A percentile compares a stretch with the other conserved stretches of the same genome.
phyloP scores from a whole-genome alignment of 805 yeast species.

The Torulaspora franciscae region DNA sequence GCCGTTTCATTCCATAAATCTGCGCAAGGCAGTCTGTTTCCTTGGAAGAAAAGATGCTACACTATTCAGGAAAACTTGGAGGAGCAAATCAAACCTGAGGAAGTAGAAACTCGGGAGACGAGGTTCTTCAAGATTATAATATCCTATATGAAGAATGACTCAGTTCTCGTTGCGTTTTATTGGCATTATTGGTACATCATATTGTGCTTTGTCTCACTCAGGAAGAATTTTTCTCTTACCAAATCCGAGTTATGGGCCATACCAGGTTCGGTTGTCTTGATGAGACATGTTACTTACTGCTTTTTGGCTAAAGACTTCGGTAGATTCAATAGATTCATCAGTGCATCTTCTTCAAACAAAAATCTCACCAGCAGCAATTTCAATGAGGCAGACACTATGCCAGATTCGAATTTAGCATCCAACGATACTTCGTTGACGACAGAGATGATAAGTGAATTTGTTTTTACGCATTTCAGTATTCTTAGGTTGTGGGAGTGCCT shows the following conservation, averaged over 20 bases:
- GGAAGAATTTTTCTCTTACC: constrained; percentile 1
- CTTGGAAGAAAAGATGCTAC: constrained; percentile 27
- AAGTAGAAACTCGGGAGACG: constrained; percentile 16
- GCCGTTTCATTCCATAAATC: constrained; percentile 5
- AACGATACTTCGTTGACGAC: constrained; percentile 9
- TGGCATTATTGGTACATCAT: constrained; percentile 35
- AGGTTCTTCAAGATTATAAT: constrained; percentile 27
- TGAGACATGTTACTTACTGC: constrained; percentile 15
- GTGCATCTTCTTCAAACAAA: constrained; percentile 8
- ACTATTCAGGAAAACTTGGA: constrained; percentile 4
- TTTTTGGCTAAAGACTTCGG: constrained; percentile 23
- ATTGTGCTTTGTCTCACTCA: constrained; percentile 8
- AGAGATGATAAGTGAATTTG: constrained; percentile 23
- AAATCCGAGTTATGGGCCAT: constrained; percentile 9
- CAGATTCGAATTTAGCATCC: constrained; percentile 9
- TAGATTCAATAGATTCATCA: constrained; percentile 16
- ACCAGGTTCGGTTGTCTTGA: constrained; percentile 24
- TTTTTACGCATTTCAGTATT: constrained; percentile 23
- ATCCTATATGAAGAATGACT: constrained; percentile 31
- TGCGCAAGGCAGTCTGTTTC: constrained; percentile 10
- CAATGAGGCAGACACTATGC: constrained; percentile 7
- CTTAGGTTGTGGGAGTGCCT: constrained; percentile 29
- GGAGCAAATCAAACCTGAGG: constrained; percentile 5
- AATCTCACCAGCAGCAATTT: not conserved
- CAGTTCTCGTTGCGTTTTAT: constrained; percentile 28